Conservation (phyloP, 345 rosid genomes). For the Carallia pectinifolia region DNA sequence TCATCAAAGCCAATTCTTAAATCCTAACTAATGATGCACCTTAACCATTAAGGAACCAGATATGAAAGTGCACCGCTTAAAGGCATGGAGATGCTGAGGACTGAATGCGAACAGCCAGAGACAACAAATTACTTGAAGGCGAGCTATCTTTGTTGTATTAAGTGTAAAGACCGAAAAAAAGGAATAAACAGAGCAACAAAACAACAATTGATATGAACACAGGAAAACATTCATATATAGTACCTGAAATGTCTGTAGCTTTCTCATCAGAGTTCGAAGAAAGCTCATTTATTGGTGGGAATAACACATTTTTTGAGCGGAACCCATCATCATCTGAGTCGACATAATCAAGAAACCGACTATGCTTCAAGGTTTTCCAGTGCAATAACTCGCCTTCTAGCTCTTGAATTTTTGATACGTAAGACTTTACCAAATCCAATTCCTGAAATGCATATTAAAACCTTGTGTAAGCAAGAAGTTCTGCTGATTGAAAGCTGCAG, state of each 20-base stretch:
- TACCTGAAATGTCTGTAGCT: constrained; percentile 55
- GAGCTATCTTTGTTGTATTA: not conserved
- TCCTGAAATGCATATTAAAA: constrained; percentile 45
- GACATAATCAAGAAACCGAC: constrained; percentile 37
- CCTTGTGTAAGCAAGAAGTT: constrained; percentile 6
- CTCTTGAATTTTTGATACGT: constrained; percentile 84
- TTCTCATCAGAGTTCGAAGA: constrained; percentile 55
- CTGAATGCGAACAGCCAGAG: too few relatives aligned
- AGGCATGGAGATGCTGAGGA: too few relatives aligned
- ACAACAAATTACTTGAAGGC: too few relatives aligned
- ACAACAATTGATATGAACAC: not conserved
- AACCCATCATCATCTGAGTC: constrained; percentile 66
- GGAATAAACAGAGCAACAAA: not conserved
- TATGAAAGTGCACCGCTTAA: too few relatives aligned
- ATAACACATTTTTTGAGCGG: constrained; percentile 44
- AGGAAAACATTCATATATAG: constrained; percentile 3
- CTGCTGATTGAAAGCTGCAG: not conserved
- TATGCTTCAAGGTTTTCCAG: constrained; percentile 47
- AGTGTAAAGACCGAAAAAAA: not conserved
- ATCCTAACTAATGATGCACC: too few relatives aligned
- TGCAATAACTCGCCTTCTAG: constrained; percentile 78
- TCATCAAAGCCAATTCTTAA: too few relatives aligned
- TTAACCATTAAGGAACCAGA: too few relatives aligned
- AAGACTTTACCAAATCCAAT: constrained; percentile 58
- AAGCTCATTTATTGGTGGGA: constrained; percentile 53